Base-by-base conservation (phyloP, 306 rosid species). In the Sophora flavescens region DNA sequence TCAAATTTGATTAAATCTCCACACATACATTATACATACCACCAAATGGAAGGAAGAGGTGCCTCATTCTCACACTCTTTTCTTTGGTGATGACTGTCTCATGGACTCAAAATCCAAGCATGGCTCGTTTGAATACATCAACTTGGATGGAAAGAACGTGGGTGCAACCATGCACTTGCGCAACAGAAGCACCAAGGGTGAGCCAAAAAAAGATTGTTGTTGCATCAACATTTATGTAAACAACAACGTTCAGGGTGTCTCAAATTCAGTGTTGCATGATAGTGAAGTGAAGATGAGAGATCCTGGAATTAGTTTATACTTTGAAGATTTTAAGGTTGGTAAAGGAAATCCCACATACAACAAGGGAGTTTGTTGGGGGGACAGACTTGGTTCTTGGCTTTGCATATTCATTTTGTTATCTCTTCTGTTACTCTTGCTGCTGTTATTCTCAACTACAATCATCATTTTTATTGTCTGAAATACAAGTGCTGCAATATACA, bases 141-240 rank as follows among this genome's bases (percentile, higher is more conserved):
- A 78, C 65, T 50, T 85, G 77, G 86, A 79, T 15, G 86, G 84
- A 47, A 79, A 81, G 41, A 82, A 82, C 16, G 78, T 51, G 5
- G 88, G 86, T 36, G 88, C 88, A 53, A 64, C 82, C 48, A 85
- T 85, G 88, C 73, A 45, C 0, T 15, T 85, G 80, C 72, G 70
- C 11, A 82, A 75, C 11, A 70, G 82, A 82, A 60, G 57, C 78
- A 50, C 53, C 33, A 75, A 85, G 76, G 60, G 79, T 51, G 82
- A 85, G 58, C 5, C 80, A 50, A 64, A 70, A 65, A 70, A 75
- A 65, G 84, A 82, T 85, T 75, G 67, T 39, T 82, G 84, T 35
- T 85, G 84, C 80, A 75, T 85, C 70, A 85, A 85, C 77, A 82
- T 85, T 52, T 85, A 85, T 66, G 78, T 85, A 3, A 85, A 82